phyloP scores from a whole-genome alignment of 768 basidiomycete species.

The Mycena maculata region DNA sequence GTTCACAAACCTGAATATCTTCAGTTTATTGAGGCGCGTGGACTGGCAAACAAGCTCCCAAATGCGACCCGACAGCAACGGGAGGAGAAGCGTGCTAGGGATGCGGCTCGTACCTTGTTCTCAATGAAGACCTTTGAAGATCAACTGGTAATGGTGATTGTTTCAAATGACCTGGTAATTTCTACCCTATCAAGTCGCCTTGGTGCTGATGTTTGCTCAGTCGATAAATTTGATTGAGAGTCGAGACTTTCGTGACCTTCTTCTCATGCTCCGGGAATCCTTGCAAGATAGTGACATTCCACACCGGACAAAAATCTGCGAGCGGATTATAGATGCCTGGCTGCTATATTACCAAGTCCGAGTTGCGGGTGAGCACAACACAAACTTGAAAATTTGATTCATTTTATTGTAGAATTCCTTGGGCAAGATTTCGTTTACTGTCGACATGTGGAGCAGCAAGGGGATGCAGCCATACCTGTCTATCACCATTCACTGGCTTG shows the following conservation, averaged over 20 bases:
- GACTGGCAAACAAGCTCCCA: neutral
- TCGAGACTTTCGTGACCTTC: slow-evolving; percentile 39
- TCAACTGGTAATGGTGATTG: neutral
- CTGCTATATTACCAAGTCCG: slow-evolving; percentile 34
- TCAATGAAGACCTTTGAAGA: neutral
- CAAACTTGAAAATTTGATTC: slow-evolving; percentile 1
- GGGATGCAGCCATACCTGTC: slow-evolving; percentile 6
- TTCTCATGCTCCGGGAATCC: slow-evolving; percentile 38
- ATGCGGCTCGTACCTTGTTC: neutral
- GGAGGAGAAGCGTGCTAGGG: neutral
- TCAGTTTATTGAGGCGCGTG: neutral
- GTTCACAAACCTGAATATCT: neutral
- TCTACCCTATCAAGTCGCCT: neutral
- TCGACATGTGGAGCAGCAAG: slow-evolving; percentile 7
- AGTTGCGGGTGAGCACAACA: slow-evolving; percentile 37
- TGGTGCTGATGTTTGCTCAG: slow-evolving; percentile 26
- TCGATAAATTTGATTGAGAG: slow-evolving; percentile 43
- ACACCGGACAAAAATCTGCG: slow-evolving; percentile 33
- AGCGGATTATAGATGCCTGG: slow-evolving; percentile 38
- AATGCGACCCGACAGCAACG: neutral
- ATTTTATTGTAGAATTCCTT: neutral
- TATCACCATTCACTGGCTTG: slow-evolving; percentile 7
- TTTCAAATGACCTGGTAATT: neutral
- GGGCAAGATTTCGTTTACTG: slow-evolving; percentile 12
- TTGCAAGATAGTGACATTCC: slow-evolving; percentile 41